Evolutionary conservation across 805 yeast species (phyloP).

Genomic region (Pichia sporocuriosa): DNA sequence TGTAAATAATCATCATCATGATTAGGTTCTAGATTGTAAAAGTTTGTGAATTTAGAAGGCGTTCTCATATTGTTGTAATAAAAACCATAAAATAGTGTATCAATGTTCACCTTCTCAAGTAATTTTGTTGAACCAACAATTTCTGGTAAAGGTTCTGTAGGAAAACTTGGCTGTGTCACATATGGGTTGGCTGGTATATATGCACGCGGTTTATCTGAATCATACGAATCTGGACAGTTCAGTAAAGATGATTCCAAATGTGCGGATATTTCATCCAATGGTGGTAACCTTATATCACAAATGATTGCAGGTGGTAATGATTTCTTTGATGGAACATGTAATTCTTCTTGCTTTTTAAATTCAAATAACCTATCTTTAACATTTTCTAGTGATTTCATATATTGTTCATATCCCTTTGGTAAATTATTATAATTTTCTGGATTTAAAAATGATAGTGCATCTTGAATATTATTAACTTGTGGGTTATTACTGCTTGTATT

Average conservation of each 20-base stretch:
- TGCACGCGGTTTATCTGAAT: constrained; percentile 73
- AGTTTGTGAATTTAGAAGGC: constrained; percentile 19
- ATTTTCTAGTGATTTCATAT: constrained; percentile 24
- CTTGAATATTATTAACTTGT: constrained; percentile 5
- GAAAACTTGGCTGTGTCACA: constrained; percentile 86
- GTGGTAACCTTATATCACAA: constrained; percentile 44
- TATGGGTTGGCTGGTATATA: constrained; percentile 76
- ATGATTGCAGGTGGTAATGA: constrained; percentile 11
- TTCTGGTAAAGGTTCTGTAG: constrained; percentile 74
- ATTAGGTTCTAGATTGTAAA: constrained; percentile 16
- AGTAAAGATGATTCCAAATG: constrained; percentile 71
- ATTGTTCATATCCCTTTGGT: constrained; percentile 22
- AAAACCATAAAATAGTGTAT: constrained; percentile 86
- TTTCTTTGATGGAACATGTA: constrained; percentile 12
- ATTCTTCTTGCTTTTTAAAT: constrained; percentile 10
- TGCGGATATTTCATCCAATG: constrained; percentile 46
- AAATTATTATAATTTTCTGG: constrained; percentile 20
- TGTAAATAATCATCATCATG: constrained; percentile 56
- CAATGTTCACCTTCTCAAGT: constrained; percentile 69
- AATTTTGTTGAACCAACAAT: constrained; percentile 52
- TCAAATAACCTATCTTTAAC: constrained; percentile 27
- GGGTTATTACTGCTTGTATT: neutral
- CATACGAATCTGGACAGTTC: constrained; percentile 90
- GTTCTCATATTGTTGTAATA: constrained; percentile 51
- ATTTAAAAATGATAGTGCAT: constrained; percentile 19